These are phyloP conservation scores for Pyricularia grisea DNA, from an alignment of 2,329 filamentous ascomycete genomes.

Conservation along the genomic window DNA sequence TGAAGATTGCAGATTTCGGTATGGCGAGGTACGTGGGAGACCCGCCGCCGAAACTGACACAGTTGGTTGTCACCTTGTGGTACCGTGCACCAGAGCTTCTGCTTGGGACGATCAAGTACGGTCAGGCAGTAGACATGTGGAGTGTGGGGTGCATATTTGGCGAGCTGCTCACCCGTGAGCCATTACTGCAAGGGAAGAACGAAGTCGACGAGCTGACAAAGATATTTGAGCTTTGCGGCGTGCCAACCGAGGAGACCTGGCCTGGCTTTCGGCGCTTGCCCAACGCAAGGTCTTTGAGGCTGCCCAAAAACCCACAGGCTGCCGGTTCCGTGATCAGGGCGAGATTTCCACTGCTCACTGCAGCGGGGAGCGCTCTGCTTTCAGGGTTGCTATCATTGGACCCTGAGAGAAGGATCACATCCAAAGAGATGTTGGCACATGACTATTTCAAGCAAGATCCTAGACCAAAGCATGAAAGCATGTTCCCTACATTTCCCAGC, in stretches of 20 bases:
- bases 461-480: constrained; percentile 75
- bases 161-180: constrained; percentile 76
- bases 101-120: constrained; percentile 70
- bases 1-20: constrained; percentile 96
- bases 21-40: constrained; percentile 88
- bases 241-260: constrained; percentile 77
- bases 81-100: constrained; percentile 89
- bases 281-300: constrained; percentile 70
- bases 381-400: constrained; percentile 64
- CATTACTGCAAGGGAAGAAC: constrained; percentile 78
- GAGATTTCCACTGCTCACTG: constrained; percentile 73
- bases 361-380: constrained; percentile 63
- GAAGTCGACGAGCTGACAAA: constrained; percentile 83
- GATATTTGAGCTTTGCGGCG: constrained; percentile 83
- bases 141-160: constrained; percentile 93
- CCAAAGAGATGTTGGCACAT: constrained; percentile 66
- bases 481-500: constrained; percentile 96
- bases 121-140: constrained; percentile 81
- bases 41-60: constrained; percentile 68
- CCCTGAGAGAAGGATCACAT: constrained; percentile 60
- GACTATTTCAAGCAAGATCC: constrained; percentile 85
- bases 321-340: constrained; percentile 54
- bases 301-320: constrained; percentile 41
- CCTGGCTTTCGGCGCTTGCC: constrained; percentile 79
- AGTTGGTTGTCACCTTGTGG: constrained; percentile 94